Base-by-base conservation (phyloP, 2,329 filamentous ascomycete species). In the Bipolaris cookei region DNA sequence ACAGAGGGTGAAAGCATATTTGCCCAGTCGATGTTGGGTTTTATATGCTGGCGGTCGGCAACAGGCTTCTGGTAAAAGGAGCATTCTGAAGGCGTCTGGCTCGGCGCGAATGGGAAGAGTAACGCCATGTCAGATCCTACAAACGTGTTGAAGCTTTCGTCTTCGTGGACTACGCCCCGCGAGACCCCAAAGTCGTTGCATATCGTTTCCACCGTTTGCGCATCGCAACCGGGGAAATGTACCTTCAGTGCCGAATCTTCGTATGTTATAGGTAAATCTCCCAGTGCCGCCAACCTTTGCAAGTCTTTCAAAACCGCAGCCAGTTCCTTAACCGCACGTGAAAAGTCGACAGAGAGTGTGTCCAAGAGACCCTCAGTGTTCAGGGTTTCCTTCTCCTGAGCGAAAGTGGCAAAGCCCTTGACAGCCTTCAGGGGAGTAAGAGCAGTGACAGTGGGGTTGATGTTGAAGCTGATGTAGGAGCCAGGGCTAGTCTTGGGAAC, bases 191-290 rank as follows among this genome's bases (percentile, higher is more conserved):
- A 83, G 73, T 99, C 95, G 44, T 91, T 87, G 73, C 93, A 97
- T 1, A 99, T 83, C 3, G 83, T 82, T 71, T 96, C 91, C 0
- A 97, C 90, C 0, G 90, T 91, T 14, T 88, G 86, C 0, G 87
- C 87, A 69, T 98, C 94, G 60, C 95, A 93, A 3, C 95, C 95
- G 0, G 93, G 92, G 70, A 99, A 98, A 28, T 92, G 89, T 1
- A 98, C 87, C 32, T 92, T 87, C 3, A 97, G 79, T 0, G 86
- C 84, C 1, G 86, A 86, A 32, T 84, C 81, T 51, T 91, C 86
- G 50, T 97, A 83, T 0, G 86, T 83, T 32, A 98, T 86, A 0
- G 94, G 92, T 18, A 99, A 79, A 71, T 97, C 92, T 1, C 95
- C 95, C 1, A 98, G 77, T 0, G 82, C 79, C 0, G 92, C 86